Conservation (phyloP, 768 basidiomycete genomes). For the Podaxis sp. region DNA sequence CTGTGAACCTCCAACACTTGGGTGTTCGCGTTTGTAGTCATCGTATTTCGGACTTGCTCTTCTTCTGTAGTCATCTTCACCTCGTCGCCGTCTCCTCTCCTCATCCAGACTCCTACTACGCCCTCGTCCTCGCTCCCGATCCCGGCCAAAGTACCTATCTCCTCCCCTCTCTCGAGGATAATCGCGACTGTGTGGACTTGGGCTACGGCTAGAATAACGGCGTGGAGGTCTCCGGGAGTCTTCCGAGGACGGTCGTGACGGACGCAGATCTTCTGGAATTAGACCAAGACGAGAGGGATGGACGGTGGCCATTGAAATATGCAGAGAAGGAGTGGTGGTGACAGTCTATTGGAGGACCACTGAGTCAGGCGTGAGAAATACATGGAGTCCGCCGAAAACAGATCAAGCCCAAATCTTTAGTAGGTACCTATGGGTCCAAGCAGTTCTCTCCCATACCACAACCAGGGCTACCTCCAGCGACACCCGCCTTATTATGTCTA, state of each 20-base stretch:
- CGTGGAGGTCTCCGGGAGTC: conserved; percentile 37
- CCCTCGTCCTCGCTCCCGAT: conserved; percentile 13
- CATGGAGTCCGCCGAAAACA: background rate
- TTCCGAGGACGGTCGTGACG: conserved; percentile 18
- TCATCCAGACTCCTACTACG: conserved; percentile 19
- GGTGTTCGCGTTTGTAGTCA: conserved; percentile 41
- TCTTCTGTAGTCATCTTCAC: conserved; percentile 16
- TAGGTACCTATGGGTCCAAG: background rate
- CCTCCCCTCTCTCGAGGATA: conserved; percentile 27
- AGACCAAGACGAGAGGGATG: conserved; percentile 71
- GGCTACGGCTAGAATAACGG: conserved; percentile 24
- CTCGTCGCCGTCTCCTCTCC: conserved; percentile 16
- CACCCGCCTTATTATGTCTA: background rate
- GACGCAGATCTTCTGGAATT: conserved; percentile 41
- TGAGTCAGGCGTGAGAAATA: background rate
- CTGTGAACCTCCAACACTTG: conserved; percentile 29
- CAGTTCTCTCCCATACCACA: background rate
- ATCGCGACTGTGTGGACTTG: conserved; percentile 24
- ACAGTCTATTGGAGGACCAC: background rate
- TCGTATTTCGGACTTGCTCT: conserved; percentile 58
- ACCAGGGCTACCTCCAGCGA: conserved; percentile 4
- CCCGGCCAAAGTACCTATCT: conserved; percentile 21
- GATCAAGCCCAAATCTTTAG: background rate
- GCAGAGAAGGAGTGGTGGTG: background rate
- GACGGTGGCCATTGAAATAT: conserved; percentile 55